A percentile compares a stretch with the other conserved stretches of the same genome.
phyloP scores from a whole-genome alignment of 805 yeast species.

The Tanozyma kutaoensis region DNA sequence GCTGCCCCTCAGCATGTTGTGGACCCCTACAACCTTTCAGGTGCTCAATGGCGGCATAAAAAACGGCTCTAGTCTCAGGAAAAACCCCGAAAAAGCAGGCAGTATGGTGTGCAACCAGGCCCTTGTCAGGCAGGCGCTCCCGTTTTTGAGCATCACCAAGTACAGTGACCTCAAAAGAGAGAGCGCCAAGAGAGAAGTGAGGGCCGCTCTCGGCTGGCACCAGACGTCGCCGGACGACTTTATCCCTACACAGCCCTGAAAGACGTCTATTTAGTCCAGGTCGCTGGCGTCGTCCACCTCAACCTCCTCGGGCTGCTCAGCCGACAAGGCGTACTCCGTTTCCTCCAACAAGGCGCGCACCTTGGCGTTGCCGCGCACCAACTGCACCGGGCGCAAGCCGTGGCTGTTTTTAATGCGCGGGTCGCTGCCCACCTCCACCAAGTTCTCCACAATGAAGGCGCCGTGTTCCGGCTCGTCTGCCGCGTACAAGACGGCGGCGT shows the following conservation, averaged over 20 bases:
- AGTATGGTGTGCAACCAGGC: conserved; percentile 21
- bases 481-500: conserved; percentile 68
- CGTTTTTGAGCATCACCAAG: background rate
- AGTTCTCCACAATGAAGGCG: conserved; percentile 57
- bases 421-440: conserved; percentile 87
- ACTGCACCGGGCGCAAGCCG: conserved; percentile 65
- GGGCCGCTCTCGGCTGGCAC: conserved; percentile 31
- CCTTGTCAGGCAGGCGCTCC: conserved; percentile 6
- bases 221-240: conserved; percentile 32
- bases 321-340: conserved; percentile 62
- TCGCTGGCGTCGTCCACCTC: conserved; percentile 19
- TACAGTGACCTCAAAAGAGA: conserved; percentile 13
- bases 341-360: conserved; percentile 57
- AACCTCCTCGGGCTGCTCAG: conserved; percentile 18
- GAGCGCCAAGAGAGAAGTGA: conserved; percentile 12
- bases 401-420: conserved; percentile 33
- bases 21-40: conserved; percentile 15
- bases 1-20: conserved; percentile 16
- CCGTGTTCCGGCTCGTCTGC: conserved; percentile 80
- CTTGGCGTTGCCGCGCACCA: conserved; percentile 43
- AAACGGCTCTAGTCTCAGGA: conserved; percentile 41
- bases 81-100: conserved; percentile 25
- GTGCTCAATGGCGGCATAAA: conserved; percentile 45
- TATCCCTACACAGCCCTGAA: background rate
- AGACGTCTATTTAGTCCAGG: too few relatives aligned